A percentile compares a stretch with the other conserved stretches of the same genome.
phyloP scores from a whole-genome alignment of 2,329 filamentous ascomycete species.

The Penicillium digitatum region DNA sequence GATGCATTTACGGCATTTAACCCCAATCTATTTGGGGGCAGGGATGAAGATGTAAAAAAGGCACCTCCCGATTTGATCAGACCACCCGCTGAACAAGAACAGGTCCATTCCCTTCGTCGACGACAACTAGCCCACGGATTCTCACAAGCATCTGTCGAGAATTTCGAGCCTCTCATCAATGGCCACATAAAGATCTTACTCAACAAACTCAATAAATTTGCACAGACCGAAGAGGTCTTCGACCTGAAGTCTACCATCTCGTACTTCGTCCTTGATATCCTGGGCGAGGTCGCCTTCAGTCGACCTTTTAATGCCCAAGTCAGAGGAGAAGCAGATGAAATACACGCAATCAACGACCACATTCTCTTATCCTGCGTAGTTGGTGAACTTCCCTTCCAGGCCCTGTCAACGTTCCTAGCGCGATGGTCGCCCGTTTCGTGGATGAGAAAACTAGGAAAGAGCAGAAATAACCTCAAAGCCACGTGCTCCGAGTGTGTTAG shows the following conservation, averaged over 20 bases:
- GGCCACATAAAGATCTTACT: slow-evolving; percentile 1
- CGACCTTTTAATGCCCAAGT: slow-evolving; percentile 1
- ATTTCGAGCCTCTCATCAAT: slow-evolving; percentile 6
- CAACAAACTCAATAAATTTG: background rate
- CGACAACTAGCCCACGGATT: slow-evolving; percentile 7
- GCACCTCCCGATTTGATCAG: too few species aligned
- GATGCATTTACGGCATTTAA: slow-evolving; percentile 13
- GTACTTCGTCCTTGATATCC: slow-evolving; percentile 3
- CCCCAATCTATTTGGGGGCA: slow-evolving; percentile 7
- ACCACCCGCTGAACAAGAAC: background rate
- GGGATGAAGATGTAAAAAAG: slow-evolving; percentile 1
- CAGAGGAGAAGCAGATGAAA: slow-evolving; percentile 1
- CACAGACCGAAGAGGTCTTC: background rate
- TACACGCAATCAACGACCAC: slow-evolving; percentile 8
- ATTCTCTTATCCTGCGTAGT: slow-evolving; percentile 1
- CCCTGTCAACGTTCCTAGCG: background rate
- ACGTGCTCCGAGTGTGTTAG: slow-evolving; percentile 2
- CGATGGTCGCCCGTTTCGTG: slow-evolving; percentile 3
- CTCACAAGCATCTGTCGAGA: slow-evolving; percentile 5
- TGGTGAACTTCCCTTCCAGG: slow-evolving; percentile 5
- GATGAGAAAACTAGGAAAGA: slow-evolving; percentile 5
- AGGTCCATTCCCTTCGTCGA: slow-evolving; percentile 8
- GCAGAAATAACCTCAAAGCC: slow-evolving; percentile 4
- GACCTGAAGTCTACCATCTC: slow-evolving; percentile 2
- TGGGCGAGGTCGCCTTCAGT: slow-evolving; percentile 3